Percentiles rank a stretch among this genome's conserved stretches.
phyloP scores from a whole-genome alignment of 257 asterid species.

The Solanum sejunctum region DNA sequence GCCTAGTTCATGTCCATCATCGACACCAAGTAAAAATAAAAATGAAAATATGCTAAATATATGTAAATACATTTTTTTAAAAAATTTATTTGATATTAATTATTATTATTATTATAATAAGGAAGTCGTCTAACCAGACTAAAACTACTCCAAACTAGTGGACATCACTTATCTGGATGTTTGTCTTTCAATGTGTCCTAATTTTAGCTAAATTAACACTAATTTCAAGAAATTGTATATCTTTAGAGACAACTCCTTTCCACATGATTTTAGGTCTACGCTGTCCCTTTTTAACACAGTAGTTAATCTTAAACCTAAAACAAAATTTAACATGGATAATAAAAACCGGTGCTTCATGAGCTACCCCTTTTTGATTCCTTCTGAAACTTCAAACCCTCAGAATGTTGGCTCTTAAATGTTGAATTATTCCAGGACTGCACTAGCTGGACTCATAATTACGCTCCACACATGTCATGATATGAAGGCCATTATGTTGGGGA shows the following conservation, averaged over 20 bases:
- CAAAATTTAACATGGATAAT: not conserved
- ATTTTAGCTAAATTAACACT: not conserved
- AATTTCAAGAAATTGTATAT: not conserved
- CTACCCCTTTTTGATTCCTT: not conserved
- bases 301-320: not conserved
- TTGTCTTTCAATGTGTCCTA: not conserved
- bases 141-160: not conserved
- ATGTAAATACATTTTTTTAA: not conserved
- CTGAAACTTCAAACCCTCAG: not conserved
- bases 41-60: not conserved
- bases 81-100: not conserved
- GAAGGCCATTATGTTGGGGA: constrained; percentile 74
- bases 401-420: not conserved
- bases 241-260: not conserved
- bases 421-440: constrained; percentile 36
- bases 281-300: not conserved
- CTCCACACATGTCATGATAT: constrained; percentile 61
- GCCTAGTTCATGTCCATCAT: not conserved
- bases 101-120: not conserved
- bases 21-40: not conserved
- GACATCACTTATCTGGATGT: not conserved
- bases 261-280: not conserved
- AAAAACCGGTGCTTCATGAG: not conserved
- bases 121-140: not conserved
- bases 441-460: constrained; percentile 52